Percentiles rank a stretch among this genome's conserved stretches.
phyloP scores from a whole-genome alignment of 1,139 yeast species.

The Pichia sp. region DNA sequence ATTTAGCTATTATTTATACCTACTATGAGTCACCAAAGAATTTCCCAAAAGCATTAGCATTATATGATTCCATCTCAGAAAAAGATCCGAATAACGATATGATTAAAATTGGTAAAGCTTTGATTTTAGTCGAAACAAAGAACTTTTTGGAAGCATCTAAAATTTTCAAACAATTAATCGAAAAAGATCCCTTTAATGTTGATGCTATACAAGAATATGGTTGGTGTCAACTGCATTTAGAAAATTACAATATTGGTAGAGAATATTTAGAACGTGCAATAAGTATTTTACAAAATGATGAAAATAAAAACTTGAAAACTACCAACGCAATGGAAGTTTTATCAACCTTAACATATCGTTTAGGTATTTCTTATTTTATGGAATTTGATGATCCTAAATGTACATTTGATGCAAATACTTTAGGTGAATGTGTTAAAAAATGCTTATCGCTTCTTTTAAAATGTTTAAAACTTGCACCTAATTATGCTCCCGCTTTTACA shows the following conservation, averaged over 20 bases:
- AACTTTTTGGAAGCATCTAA: conserved; percentile 52
- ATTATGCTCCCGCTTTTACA: conserved; percentile 72
- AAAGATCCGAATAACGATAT: conserved; percentile 41
- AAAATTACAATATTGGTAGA: conserved; percentile 50
- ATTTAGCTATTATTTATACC: conserved; percentile 72
- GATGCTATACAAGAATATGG: conserved; percentile 66
- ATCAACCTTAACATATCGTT: conserved; percentile 14
- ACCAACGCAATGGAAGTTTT: conserved; percentile 7
- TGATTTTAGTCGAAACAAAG: conserved; percentile 64
- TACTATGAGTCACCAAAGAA: conserved; percentile 88
- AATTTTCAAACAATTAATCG: conserved; percentile 36
- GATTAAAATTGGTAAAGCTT: conserved; percentile 78
- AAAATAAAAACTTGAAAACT: not conserved
- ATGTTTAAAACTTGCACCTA: conserved; percentile 58
- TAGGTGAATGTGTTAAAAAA: conserved; percentile 26
- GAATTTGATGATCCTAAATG: conserved; percentile 10
- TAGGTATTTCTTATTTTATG: conserved; percentile 16
- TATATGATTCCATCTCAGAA: conserved; percentile 58
- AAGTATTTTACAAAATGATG: conserved; percentile 7
- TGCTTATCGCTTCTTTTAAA: conserved; percentile 50
- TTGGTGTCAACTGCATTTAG: conserved; percentile 68
- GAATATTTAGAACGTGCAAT: conserved; percentile 28
- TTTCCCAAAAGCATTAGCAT: conserved; percentile 62
- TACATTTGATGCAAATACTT: not conserved
- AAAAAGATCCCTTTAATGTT: conserved; percentile 45